Evolutionary conservation across 768 basidiomycete species (phyloP).

Genomic region (Pilatotrama ljubarskyi): DNA sequence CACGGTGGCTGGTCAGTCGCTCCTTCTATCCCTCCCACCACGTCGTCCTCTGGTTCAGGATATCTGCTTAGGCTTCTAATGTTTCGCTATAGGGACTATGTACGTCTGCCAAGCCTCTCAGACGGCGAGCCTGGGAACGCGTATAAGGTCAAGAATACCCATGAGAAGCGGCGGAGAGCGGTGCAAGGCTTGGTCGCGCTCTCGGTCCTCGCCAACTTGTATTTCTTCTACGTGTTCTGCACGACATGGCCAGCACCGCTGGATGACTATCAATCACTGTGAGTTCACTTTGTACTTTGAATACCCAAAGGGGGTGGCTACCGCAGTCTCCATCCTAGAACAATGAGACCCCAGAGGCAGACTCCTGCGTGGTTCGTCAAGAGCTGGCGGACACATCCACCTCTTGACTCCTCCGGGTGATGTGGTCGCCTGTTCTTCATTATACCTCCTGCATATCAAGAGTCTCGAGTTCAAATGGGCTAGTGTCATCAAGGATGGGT

Average conservation of each 20-base stretch:
- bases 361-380: no score
- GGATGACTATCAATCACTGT: constrained; percentile 25
- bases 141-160: not conserved
- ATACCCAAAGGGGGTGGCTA: no score
- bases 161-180: constrained; percentile 5
- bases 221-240: not conserved
- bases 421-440: no score
- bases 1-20: not conserved
- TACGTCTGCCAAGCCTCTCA: not conserved
- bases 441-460: no score
- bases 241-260: constrained; percentile 12
- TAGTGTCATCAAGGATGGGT: no score
- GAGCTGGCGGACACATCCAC: no score
- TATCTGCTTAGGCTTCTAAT: not conserved
- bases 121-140: constrained; percentile 4
- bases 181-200: constrained; percentile 3
- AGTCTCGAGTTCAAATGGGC: no score
- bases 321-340: no score
- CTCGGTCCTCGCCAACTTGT: constrained; percentile 13
- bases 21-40: not conserved
- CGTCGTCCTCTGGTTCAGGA: not conserved
- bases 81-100: constrained; percentile 13
- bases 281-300: not conserved
- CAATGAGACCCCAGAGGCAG: no score
- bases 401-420: no score